These are phyloP conservation scores for Saitozyma podzolica DNA, from an alignment of 768 basidiomycete species.

Conservation along the genomic window DNA sequence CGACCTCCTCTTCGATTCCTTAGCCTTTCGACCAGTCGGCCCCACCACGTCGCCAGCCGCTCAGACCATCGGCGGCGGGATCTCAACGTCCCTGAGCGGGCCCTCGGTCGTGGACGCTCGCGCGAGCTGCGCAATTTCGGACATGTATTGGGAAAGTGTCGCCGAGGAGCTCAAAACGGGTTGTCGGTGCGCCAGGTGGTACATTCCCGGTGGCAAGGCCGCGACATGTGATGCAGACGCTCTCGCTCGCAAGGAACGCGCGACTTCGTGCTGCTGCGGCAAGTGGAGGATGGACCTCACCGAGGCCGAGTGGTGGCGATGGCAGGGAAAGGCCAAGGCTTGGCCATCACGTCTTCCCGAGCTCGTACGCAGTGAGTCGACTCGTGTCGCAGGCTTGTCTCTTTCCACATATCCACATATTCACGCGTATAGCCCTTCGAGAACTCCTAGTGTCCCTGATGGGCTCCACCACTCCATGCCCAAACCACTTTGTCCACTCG, in stretches of 20 bases:
- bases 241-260: slow-evolving; percentile 10
- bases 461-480: slow-evolving; percentile 2
- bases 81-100: not conserved
- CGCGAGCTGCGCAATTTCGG: slow-evolving; percentile 58
- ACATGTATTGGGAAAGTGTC: slow-evolving; percentile 83
- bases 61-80: not conserved
- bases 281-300: slow-evolving; percentile 30
- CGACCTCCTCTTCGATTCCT: slow-evolving; percentile 77
- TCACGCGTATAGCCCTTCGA: slow-evolving; percentile 62
- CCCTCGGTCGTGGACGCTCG: slow-evolving; percentile 11
- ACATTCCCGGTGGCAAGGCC: slow-evolving; percentile 5
- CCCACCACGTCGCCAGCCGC: slow-evolving; percentile 20
- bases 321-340: slow-evolving; percentile 7
- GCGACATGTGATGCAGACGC: not conserved
- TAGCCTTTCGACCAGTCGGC: slow-evolving; percentile 52
- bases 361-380: slow-evolving; percentile 38
- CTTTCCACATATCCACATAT: not conserved
- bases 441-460: slow-evolving; percentile 73
- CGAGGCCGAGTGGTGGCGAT: slow-evolving; percentile 33
- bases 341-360: slow-evolving; percentile 39
- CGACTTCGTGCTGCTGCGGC: slow-evolving; percentile 32
- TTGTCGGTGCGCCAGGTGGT: slow-evolving; percentile 58
- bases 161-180: slow-evolving; percentile 72
- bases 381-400: not conserved
- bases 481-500: slow-evolving; percentile 35